A percentile compares a stretch with the other conserved stretches of the same genome.
Conservation (phyloP, 305 asterid genomes). For the Plantago lanceolata region DNA sequence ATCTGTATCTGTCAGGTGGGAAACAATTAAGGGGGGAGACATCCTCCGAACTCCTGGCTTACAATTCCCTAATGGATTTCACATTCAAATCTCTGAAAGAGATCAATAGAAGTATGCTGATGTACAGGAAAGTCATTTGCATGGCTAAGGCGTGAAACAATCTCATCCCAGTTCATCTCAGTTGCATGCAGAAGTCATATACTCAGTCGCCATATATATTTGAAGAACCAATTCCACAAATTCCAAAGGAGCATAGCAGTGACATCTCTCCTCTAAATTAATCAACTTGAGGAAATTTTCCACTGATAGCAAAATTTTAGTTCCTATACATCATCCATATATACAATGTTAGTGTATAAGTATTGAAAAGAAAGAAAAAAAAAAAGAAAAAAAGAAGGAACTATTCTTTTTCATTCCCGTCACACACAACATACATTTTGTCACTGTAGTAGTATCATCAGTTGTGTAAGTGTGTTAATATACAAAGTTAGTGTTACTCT, state of each 20-base stretch:
- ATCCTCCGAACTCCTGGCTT: slow-evolving; percentile 75
- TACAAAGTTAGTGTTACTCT: slow-evolving; percentile 10
- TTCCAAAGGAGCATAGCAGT: slow-evolving; percentile 9
- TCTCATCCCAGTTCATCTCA: slow-evolving; percentile 18
- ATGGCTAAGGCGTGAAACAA: slow-evolving; percentile 15
- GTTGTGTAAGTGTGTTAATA: slow-evolving; percentile 7
- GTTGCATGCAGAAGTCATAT: slow-evolving; percentile 3
- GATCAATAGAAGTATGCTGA: slow-evolving; percentile 18
- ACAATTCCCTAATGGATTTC: slow-evolving; percentile 75
- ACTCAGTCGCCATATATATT: slow-evolving; percentile 22
- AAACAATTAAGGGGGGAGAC: slow-evolving; percentile 60
- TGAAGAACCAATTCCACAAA: slow-evolving; percentile 8
- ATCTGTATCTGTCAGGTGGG: slow-evolving; percentile 45
- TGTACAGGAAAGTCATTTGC: slow-evolving; percentile 21
- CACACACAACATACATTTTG: slow-evolving; percentile 6
- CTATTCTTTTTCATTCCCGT: too few relatives aligned
- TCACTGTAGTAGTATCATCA: slow-evolving; percentile 22
- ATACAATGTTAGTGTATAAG: slow-evolving; percentile 12
- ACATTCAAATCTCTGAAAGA: slow-evolving; percentile 46
- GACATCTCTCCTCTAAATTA: slow-evolving; percentile 20
- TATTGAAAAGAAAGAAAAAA: too few relatives aligned
- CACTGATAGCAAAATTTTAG: slow-evolving; percentile 17
- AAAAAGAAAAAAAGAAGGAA: background rate
- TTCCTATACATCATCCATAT: slow-evolving; percentile 20
- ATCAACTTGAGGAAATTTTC: slow-evolving; percentile 24